A percentile compares a stretch with the other conserved stretches of the same genome.
phyloP scores from a whole-genome alignment of 2,329 filamentous ascomycete species.

The Aureobasidium melanogenum region DNA sequence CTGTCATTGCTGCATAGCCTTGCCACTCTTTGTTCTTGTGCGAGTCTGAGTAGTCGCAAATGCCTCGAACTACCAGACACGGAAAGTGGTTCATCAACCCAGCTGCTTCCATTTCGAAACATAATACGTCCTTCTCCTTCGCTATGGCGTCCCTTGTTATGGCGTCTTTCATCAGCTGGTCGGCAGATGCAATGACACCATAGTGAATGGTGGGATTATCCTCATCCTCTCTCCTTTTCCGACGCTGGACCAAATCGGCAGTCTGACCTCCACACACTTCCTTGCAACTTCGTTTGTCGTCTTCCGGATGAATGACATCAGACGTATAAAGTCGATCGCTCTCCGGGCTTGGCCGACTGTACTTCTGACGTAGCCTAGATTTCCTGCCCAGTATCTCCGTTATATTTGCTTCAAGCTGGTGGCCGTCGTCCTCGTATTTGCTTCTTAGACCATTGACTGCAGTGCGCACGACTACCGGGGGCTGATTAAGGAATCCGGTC shows the following conservation, averaged over 20 bases:
- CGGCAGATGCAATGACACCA: constrained; percentile 32
- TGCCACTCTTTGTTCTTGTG: constrained; percentile 22
- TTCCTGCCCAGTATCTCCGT: neutral
- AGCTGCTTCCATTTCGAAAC: constrained; percentile 17
- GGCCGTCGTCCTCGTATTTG: neutral
- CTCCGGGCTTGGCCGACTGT: neutral
- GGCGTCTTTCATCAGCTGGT: constrained; percentile 18
- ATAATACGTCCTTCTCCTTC: constrained; percentile 12
- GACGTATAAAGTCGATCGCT: neutral
- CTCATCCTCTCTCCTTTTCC: neutral
- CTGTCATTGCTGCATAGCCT: constrained; percentile 17
- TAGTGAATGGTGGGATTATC: constrained; percentile 25
- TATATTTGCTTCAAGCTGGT: neutral
- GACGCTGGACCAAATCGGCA: neutral
- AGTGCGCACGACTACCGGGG: neutral
- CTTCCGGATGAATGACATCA: neutral
- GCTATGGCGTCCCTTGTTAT: neutral
- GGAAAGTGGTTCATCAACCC: constrained; percentile 13
- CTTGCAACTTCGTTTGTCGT: neutral
- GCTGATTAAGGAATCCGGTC: neutral
- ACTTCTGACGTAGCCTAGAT: neutral
- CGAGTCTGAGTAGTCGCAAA: constrained; percentile 21
- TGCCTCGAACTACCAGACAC: constrained; percentile 21
- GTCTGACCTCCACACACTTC: neutral
- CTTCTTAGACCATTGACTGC: neutral